These are phyloP conservation scores for Leccinum incarnatum DNA, from an alignment of 768 basidiomycete species.

Conservation along the genomic window DNA sequence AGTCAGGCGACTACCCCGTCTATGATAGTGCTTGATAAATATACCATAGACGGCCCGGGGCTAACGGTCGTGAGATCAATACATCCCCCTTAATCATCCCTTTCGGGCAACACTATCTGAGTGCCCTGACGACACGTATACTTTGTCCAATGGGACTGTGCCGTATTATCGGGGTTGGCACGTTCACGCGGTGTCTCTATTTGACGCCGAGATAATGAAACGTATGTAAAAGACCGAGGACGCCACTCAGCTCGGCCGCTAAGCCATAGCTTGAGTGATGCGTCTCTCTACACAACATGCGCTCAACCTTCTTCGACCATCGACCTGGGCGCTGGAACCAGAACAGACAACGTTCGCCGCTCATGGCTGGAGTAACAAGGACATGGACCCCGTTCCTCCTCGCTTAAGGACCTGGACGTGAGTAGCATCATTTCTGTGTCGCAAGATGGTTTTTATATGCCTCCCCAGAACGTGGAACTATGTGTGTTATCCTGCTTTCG, in stretches of 20 bases:
- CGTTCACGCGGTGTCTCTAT: neutral
- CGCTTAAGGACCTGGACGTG: slow-evolving; percentile 58
- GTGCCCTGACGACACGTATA: neutral
- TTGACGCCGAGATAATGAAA: slow-evolving; percentile 5
- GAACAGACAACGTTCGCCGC: slow-evolving; percentile 52
- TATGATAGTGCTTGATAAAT: no score
- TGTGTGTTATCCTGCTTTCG: slow-evolving; percentile 50
- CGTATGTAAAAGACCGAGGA: slow-evolving; percentile 7
- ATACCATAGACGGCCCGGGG: no score
- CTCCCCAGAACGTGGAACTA: slow-evolving; percentile 51
- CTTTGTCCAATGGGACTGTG: neutral
- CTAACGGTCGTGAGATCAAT: neutral
- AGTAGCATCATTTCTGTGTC: slow-evolving; percentile 1
- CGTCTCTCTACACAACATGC: neutral
- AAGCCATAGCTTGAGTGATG: slow-evolving; percentile 6
- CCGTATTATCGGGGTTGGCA: neutral
- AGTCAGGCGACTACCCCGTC: neutral
- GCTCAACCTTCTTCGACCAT: slow-evolving; percentile 15
- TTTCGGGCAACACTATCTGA: no score
- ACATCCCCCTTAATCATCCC: no score
- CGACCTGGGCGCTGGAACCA: slow-evolving; percentile 19
- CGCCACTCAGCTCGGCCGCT: neutral
- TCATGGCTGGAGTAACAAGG: slow-evolving; percentile 65
- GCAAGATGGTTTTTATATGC: neutral
- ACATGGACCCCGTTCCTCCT: slow-evolving; percentile 73